Percentiles rank a stretch among this genome's conserved stretches.
Evolutionary conservation across 2,329 filamentous ascomycete species (phyloP).

Genomic region (Penicillium sp.): DNA sequence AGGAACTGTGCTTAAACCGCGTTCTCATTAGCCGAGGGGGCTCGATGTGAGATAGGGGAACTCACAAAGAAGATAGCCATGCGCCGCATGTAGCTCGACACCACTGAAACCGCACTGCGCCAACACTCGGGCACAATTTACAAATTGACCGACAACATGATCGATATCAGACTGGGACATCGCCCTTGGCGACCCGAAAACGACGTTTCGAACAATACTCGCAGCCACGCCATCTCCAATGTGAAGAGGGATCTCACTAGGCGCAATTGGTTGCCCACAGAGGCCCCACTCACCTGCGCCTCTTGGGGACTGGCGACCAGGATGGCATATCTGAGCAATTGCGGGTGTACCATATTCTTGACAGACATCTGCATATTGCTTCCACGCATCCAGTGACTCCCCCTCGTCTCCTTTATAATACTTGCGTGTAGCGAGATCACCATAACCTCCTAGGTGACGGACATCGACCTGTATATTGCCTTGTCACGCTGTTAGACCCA

Average conservation of each 20-base stretch:
- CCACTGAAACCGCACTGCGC: conserved; percentile 33
- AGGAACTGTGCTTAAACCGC: not conserved
- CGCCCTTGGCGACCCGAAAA: conserved; percentile 56
- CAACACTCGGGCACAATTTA: conserved; percentile 51
- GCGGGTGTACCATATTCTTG: conserved; percentile 30
- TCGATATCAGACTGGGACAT: conserved; percentile 59
- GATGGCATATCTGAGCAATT: conserved; percentile 45
- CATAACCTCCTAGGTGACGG: not conserved
- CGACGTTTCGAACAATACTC: not conserved
- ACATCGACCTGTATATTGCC: not conserved
- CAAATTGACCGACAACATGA: conserved; percentile 56
- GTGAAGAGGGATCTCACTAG: conserved; percentile 21
- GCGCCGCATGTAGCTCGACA: conserved; percentile 52
- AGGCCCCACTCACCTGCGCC: conserved; percentile 36
- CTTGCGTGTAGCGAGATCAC: not conserved
- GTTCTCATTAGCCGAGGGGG: too few species aligned
- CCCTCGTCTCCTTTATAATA: not conserved
- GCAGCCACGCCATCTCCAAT: conserved; percentile 3
- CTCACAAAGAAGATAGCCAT: conserved; percentile 49
- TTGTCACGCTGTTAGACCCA: not conserved
- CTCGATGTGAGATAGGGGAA: conserved; percentile 13
- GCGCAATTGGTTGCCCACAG: conserved; percentile 28
- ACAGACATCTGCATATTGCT: not conserved
- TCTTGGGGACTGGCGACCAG: conserved; percentile 41
- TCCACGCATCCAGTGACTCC: not conserved